Base-by-base conservation (phyloP, 2,329 filamentous ascomycete genomes). In the Onygenales sp. region DNA sequence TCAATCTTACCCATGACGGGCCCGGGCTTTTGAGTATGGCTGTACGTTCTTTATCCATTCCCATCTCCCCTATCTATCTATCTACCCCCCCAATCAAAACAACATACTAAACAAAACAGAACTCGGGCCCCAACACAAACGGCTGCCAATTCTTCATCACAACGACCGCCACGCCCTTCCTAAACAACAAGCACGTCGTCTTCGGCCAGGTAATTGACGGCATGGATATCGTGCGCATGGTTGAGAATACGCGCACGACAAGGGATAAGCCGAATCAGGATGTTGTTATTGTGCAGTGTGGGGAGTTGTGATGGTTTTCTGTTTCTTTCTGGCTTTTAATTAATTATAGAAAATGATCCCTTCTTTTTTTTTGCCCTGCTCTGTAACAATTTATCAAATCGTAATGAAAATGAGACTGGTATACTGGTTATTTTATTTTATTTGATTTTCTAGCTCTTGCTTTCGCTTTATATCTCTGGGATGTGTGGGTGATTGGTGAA, bases 61-160 rank as follows among this genome's bases (percentile, higher is more conserved):
- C 27, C n/a, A 46, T 50, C 49, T 34, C 39, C 21, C 33, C 13
- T 36, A 8, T 45, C 39, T 10, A 31, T 42, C 7, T 27, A 31
- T 10, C 8, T 10, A 33, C 6, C 7, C 31, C n/a, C 11, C 39
- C 34, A 44, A 31, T 4, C 33, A 9, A 9, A 45, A 14, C 39
- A 46, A 9, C 42, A 31, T 27, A 31, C 17, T n/a, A 31, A 2
- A 17, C 17, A 44, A 14, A 31, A 34, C 57, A 93, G 86, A 96
- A 96, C 68, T 87, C 87, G 32, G 92, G 92, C 1, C 87, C 88
- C 52, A 87, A 96, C 71, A 92, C 88, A 59, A 97, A 97, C 70
- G 93, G 93, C 39, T 90, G 84, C 55, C 93, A 97, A 67, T 98
- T 98, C 77, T 98, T 98, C 78, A 92, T 97, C 74, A 96, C 91